Conservation (phyloP, 208 protist genomes). For the Acanthamoeba sp. region DNA sequence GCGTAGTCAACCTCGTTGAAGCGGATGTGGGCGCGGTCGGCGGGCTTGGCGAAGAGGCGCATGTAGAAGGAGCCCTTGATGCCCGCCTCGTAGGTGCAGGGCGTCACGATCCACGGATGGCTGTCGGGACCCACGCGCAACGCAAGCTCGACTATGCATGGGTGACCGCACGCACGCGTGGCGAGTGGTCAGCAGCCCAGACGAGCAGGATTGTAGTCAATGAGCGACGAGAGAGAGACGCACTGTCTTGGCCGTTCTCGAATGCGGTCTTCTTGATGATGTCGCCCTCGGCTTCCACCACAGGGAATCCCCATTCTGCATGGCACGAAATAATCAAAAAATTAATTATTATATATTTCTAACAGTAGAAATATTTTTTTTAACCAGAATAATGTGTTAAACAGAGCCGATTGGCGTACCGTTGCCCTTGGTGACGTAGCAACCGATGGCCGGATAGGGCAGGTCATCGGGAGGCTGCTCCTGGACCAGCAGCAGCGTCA, state of each 20-base stretch:
- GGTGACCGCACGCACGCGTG: too few relatives aligned
- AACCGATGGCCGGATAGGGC: conserved; percentile 11
- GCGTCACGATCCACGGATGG: conserved; percentile 40
- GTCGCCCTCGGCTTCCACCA: neutral
- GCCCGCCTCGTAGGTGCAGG: conserved; percentile 41
- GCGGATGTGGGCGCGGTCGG: neutral
- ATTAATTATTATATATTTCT: neutral
- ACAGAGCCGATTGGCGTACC: neutral
- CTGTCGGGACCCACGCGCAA: neutral
- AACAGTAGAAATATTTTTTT: too few relatives aligned
- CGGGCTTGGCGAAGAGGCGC: conserved; percentile 1
- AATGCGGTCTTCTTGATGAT: conserved; percentile 41
- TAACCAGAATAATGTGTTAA: too few relatives aligned
- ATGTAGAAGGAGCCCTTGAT: conserved; percentile 21
- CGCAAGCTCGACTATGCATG: neutral
- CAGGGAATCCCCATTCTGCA: conserved; percentile 44
- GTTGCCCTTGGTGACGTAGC: conserved; percentile 43
- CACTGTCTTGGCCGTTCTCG: conserved; percentile 17
- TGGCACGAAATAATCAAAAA: neutral
- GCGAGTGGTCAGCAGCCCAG: neutral
- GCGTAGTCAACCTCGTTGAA: conserved; percentile 32
- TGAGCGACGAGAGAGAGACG: neutral
- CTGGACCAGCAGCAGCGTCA: conserved; percentile 18
- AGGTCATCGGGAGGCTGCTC: neutral
- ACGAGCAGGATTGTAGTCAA: neutral